phyloP scores from a whole-genome alignment of 2,329 filamentous ascomycete genomes.

The Fusarium sp. region DNA sequence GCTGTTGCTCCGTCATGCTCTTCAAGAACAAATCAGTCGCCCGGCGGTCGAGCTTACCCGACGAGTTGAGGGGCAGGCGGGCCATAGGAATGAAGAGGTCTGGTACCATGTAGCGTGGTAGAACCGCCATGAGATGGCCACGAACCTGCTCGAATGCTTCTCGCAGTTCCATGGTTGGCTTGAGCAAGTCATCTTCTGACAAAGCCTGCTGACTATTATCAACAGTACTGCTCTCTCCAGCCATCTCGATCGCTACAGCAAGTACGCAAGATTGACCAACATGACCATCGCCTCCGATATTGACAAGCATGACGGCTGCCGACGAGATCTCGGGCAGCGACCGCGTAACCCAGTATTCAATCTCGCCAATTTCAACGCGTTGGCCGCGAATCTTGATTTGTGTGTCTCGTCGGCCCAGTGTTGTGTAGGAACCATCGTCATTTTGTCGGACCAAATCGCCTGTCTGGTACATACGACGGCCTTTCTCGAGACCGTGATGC shows the following conservation, averaged over 20 bases:
- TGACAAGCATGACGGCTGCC: too few relatives aligned
- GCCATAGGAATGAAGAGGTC: too few relatives aligned
- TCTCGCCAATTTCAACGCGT: conserved; percentile 1
- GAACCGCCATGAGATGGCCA: neutral
- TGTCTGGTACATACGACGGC: neutral
- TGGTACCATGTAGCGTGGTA: neutral
- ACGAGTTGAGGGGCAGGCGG: too few relatives aligned
- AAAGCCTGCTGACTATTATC: conserved; percentile 1
- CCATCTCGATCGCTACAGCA: neutral
- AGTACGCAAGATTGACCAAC: neutral
- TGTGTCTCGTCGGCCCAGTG: conserved; percentile 2
- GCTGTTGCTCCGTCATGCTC: neutral
- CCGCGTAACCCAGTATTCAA: neutral
- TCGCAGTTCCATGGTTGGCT: neutral
- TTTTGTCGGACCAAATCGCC: conserved; percentile 2
- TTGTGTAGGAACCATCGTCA: neutral
- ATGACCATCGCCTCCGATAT: too few relatives aligned
- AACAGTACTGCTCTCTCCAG: neutral
- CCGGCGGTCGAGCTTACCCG: too few relatives aligned
- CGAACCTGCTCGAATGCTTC: conserved; percentile 3
- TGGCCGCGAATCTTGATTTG: conserved; percentile 6
- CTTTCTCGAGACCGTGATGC: neutral
- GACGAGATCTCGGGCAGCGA: too few relatives aligned
- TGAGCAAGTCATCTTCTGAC: neutral
- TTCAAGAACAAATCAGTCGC: neutral